A percentile compares a stretch with the other conserved stretches of the same genome.
phyloP scores from a whole-genome alignment of 768 basidiomycete genomes.

The Auriscalpium orientale region DNA sequence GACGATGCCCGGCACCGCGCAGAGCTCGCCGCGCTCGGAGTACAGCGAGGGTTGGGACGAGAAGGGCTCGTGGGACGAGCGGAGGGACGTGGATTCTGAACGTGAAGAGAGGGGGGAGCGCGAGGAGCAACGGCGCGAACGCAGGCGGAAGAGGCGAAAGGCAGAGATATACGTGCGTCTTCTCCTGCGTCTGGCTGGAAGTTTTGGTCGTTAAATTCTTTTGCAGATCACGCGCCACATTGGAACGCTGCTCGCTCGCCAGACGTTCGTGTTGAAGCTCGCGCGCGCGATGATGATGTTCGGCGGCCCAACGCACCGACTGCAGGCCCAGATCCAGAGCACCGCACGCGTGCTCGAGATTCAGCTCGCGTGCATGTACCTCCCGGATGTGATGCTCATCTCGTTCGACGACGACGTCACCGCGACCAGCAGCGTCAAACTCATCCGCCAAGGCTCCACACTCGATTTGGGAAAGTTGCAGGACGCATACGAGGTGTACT shows the following conservation, averaged over 20 bases:
- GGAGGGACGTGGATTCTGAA: slow-evolving; percentile 12
- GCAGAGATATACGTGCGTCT: slow-evolving; percentile 66
- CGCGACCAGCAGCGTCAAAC: slow-evolving; percentile 74
- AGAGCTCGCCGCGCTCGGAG: slow-evolving; percentile 22
- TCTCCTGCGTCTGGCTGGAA: not conserved
- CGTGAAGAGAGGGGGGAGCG: slow-evolving; percentile 27
- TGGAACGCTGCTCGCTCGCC: slow-evolving; percentile 71
- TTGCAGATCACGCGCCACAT: slow-evolving; percentile 74
- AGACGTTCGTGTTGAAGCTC: slow-evolving; percentile 81
- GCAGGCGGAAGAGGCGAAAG: slow-evolving; percentile 53
- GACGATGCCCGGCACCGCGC: slow-evolving; percentile 20
- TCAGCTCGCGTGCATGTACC: slow-evolving; percentile 64
- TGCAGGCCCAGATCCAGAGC: slow-evolving; percentile 74
- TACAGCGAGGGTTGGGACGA: slow-evolving; percentile 23
- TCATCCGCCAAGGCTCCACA: slow-evolving; percentile 64
- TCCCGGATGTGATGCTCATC: slow-evolving; percentile 70
- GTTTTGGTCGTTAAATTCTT: not conserved
- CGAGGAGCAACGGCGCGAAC: slow-evolving; percentile 31
- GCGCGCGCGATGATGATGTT: slow-evolving; percentile 87
- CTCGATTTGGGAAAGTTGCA: slow-evolving; percentile 74
- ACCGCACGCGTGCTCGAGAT: slow-evolving; percentile 76
- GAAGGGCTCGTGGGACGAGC: slow-evolving; percentile 14
- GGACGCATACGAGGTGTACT: slow-evolving; percentile 64
- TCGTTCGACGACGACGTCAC: slow-evolving; percentile 77
- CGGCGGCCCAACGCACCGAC: slow-evolving; percentile 74